Conservation (phyloP, 2,329 filamentous ascomycete genomes). For the Fusarium illudens region DNA sequence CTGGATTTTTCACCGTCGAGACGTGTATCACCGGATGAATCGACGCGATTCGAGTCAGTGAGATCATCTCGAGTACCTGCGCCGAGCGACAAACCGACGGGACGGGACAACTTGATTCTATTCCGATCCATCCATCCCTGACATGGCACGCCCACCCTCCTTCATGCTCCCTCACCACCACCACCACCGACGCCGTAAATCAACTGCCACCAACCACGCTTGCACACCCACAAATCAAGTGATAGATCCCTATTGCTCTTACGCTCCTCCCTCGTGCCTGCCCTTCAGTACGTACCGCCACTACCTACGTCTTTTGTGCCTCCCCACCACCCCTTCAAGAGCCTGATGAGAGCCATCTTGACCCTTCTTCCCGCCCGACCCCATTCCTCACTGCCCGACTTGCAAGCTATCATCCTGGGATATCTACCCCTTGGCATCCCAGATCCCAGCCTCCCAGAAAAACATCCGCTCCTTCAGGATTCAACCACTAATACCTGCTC, state of each 20-base stretch:
- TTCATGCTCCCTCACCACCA: neutral
- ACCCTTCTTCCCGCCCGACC: constrained; percentile 27
- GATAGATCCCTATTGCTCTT: constrained; percentile 21
- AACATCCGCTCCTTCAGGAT: neutral
- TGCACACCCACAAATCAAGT: constrained; percentile 32
- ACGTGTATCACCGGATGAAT: neutral
- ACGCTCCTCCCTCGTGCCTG: constrained; percentile 27
- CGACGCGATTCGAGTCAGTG: neutral
- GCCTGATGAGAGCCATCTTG: constrained; percentile 13
- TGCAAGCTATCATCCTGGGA: neutral
- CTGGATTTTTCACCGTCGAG: neutral
- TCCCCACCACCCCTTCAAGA: constrained; percentile 19
- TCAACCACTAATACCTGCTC: constrained; percentile 12
- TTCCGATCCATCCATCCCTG: neutral
- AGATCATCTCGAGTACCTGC: constrained; percentile 19
- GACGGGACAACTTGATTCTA: neutral
- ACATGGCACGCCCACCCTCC: constrained; percentile 14
- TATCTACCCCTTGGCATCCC: constrained; percentile 13
- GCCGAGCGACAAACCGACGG: neutral
- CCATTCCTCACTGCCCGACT: neutral
- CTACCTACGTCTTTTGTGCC: constrained; percentile 19
- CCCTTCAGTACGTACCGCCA: neutral
- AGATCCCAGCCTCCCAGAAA: neutral
- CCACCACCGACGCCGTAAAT: neutral
- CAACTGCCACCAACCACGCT: constrained; percentile 12